Base-by-base conservation (phyloP, 164 flowering plant genomes). In the Liriodendron chinense region DNA sequence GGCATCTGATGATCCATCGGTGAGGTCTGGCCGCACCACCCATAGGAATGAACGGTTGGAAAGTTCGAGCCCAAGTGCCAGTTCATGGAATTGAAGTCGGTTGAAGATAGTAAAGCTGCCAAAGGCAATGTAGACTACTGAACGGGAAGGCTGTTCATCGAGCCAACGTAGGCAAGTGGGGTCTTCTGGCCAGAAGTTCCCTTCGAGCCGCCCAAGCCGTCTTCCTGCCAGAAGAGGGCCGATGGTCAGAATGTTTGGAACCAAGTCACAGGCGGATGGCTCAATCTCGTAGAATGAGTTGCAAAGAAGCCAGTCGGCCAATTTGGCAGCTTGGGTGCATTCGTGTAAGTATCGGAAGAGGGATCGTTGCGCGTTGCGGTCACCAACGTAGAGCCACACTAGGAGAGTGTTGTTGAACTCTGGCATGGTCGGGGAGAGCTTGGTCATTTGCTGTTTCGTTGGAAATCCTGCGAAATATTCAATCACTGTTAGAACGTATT, bases 221-320 rank as follows among this genome's bases (percentile, higher is more conserved):
- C 43, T 34, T 34, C 43, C 43, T 34, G 43, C 43, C 2, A 22
- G 48, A 3, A 72, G 65, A 21, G 74, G 74, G 1, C 74, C 74
- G 26, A 72, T 72, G 20, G 65, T 65, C 20, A 12, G 47, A 43
- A 20, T n/a, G 7, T 72, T 56, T 1, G 53, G 63, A n/a, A 25
- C 20, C 9, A 59, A 25, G 10, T 53, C 21, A 21, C 56, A 57
- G 47, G 65, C n/a, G 0, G 75, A 74, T 1, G 80, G 76, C 71
- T 86, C 86, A 8, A 86, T 80, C n/a, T 83, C 86, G 21, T 64
- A 47, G 65, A 65, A 72, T 26, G 88, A 79, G 82, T 86, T 86
- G 85, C 88, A 84, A 12, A 86, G 53, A 3, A 79, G 21, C 77
- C 69, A 76, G 7, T 86, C 76, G 21, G 74, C 78, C 1, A 47